Percentiles rank a stretch among this genome's conserved stretches.
Conservation (phyloP, 345 rosid genomes). For the Erodium maritimum region DNA sequence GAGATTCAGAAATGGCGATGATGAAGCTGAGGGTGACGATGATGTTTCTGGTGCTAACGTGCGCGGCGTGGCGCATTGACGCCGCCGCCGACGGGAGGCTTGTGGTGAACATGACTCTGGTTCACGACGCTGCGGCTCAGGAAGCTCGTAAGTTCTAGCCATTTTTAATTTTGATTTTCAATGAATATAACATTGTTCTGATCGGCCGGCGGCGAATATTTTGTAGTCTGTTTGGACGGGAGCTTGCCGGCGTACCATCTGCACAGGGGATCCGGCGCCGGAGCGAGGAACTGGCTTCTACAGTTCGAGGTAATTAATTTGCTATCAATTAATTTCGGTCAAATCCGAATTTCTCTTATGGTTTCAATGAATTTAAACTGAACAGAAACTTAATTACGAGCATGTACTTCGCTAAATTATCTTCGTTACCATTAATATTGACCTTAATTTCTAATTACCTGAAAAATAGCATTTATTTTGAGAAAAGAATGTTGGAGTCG, state of each 20-base stretch:
- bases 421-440: too few relatives aligned
- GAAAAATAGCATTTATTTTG: too few relatives aligned
- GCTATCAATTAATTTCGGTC: background rate
- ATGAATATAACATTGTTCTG: background rate
- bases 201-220: background rate
- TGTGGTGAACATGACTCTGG: slow-evolving; percentile 64
- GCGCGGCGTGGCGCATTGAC: slow-evolving; percentile 10
- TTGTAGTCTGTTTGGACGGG: slow-evolving; percentile 84
- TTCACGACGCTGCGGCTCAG: slow-evolving; percentile 38
- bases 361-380: background rate
- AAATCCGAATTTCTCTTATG: background rate
- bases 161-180: background rate
- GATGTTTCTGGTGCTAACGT: slow-evolving; percentile 13
- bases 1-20: background rate
- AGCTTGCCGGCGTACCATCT: slow-evolving; percentile 85
- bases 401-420: too few relatives aligned
- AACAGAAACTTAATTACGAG: too few relatives aligned
- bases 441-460: too few relatives aligned
- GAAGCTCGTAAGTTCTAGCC: slow-evolving; percentile 51
- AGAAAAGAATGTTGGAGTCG: background rate
- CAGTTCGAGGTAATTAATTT: slow-evolving; percentile 68
- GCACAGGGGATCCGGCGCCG: slow-evolving; percentile 72
- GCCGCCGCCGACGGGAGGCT: slow-evolving; percentile 22
- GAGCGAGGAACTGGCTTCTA: slow-evolving; percentile 69
- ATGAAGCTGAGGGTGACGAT: background rate